Evolutionary conservation across 2,329 filamentous ascomycete species (phyloP).

Genomic region (Aureobasidium pullulans): DNA sequence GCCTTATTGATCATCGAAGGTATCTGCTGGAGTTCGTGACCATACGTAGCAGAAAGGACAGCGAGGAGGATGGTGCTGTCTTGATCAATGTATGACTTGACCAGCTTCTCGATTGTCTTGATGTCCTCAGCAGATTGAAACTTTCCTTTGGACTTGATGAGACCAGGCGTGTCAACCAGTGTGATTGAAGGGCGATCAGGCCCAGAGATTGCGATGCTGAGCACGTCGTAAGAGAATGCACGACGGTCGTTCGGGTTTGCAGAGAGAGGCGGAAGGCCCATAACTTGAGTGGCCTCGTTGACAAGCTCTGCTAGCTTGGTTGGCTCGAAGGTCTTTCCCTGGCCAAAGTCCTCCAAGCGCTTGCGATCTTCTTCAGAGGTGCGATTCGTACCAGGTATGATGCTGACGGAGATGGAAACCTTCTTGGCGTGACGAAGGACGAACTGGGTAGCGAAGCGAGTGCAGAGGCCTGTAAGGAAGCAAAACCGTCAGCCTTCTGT

Average conservation of each 20-base stretch:
- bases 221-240: slow-evolving; percentile 39
- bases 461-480: slow-evolving; percentile 40
- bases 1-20: slow-evolving; percentile 40
- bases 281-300: slow-evolving; percentile 42
- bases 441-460: slow-evolving; percentile 55
- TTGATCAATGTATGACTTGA: slow-evolving; percentile 50
- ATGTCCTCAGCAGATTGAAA: slow-evolving; percentile 28
- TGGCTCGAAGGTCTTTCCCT: background rate
- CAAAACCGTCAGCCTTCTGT: slow-evolving; percentile 21
- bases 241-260: background rate
- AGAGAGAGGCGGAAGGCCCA: slow-evolving; percentile 35
- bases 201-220: slow-evolving; percentile 41
- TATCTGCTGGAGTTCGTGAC: slow-evolving; percentile 52
- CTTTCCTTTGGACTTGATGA: slow-evolving; percentile 29
- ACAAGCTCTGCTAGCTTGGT: slow-evolving; percentile 40
- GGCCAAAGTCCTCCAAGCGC: background rate
- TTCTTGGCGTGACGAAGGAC: slow-evolving; percentile 37
- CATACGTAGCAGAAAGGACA: slow-evolving; percentile 34
- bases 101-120: slow-evolving; percentile 28
- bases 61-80: slow-evolving; percentile 46
- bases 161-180: slow-evolving; percentile 31
- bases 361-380: background rate
- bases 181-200: slow-evolving; percentile 33
- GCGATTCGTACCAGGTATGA: background rate
- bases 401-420: slow-evolving; percentile 20